phyloP scores from a whole-genome alignment of 306 rosid genomes.

The Mimosa bimucronata region DNA sequence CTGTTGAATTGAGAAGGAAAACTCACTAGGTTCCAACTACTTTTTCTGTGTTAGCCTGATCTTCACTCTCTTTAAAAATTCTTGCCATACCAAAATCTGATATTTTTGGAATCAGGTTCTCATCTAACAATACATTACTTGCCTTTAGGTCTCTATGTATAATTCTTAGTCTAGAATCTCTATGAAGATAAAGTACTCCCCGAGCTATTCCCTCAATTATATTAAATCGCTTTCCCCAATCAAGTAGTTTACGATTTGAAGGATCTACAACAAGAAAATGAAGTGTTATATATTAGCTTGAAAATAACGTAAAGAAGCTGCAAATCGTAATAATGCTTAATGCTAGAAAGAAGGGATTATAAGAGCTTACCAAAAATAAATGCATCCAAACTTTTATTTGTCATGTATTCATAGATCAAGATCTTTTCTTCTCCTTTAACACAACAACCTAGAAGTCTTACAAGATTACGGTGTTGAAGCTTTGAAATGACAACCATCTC shows the following conservation, averaged over 20 bases:
- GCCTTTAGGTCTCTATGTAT: neutral
- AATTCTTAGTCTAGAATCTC: constrained; percentile 5
- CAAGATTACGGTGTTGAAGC: neutral
- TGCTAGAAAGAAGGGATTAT: neutral
- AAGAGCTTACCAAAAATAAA: neutral
- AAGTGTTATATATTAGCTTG: neutral
- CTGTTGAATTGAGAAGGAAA: neutral
- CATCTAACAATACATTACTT: neutral
- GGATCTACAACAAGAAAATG: neutral
- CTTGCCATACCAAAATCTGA: constrained; percentile 9
- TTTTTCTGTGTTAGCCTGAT: neutral
- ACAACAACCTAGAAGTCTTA: neutral
- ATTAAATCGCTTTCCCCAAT: neutral
- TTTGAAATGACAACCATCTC: neutral
- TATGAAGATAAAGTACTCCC: neutral
- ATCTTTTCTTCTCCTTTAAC: neutral
- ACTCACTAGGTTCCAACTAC: constrained; percentile 33
- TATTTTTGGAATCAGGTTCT: neutral
- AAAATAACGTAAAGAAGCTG: neutral
- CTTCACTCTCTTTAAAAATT: neutral
- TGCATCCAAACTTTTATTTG: neutral
- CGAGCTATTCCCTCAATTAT: neutral
- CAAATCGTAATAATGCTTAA: neutral
- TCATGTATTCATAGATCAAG: constrained; percentile 5
- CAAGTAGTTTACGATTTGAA: neutral